Evolutionary conservation across 768 basidiomycete species (phyloP).

Genomic region (Cytidiella melzeri): DNA sequence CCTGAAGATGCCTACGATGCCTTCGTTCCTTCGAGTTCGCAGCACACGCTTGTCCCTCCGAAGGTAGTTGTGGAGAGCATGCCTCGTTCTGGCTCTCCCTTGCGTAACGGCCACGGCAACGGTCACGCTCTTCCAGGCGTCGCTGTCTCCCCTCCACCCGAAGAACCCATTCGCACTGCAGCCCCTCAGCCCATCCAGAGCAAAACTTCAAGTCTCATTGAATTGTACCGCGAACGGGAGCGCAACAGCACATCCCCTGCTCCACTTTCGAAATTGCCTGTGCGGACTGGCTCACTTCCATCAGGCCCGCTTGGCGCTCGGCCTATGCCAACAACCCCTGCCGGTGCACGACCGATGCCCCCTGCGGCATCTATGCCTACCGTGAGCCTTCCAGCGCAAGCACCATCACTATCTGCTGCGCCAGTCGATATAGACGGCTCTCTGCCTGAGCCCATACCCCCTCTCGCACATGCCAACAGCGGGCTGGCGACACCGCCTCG

Average conservation of each 20-base stretch:
- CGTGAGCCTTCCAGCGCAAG: constrained; percentile 12
- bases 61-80: not conserved
- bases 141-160: constrained; percentile 4
- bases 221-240: constrained; percentile 81
- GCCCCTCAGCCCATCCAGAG: constrained; percentile 30
- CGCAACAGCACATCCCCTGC: constrained; percentile 19
- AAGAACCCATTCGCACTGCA: not conserved
- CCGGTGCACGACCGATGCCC: constrained; percentile 3
- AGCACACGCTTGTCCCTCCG: not conserved
- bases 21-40: not conserved
- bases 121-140: not conserved
- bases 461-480: not conserved
- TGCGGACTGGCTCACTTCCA: constrained; percentile 24
- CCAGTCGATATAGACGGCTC: constrained; percentile 13
- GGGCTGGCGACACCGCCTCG: constrained; percentile 27
- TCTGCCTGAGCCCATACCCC: constrained; percentile 4
- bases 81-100: not conserved
- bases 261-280: constrained; percentile 30
- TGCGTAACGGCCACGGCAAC: not conserved
- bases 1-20: not conserved
- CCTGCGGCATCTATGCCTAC: constrained; percentile 18
- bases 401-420: constrained; percentile 12
- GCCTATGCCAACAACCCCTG: not conserved
- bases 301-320: constrained; percentile 10
- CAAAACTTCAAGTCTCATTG: constrained; percentile 74